Evolutionary conservation across 257 asterid species (phyloP), one percentile per base, ranked within the genome.

Genomic region (Scutellaria minor): DNA sequence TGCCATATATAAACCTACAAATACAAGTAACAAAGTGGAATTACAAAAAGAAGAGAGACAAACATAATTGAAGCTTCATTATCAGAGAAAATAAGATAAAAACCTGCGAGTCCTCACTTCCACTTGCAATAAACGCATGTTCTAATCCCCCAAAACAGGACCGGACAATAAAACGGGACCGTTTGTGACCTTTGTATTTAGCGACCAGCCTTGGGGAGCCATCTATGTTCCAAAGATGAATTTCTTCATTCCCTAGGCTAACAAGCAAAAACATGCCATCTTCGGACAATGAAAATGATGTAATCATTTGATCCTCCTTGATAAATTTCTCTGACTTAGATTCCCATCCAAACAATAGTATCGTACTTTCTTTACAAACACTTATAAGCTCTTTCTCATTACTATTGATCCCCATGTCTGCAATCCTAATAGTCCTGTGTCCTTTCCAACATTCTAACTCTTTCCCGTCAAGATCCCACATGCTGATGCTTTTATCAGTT

Each of bases 71-170:
- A 4, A 50, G 35, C 13, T 11, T 40, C 10, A n/a, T 13, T 40
- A 68, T 35, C 14, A 60, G 18, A 40, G 58, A 27, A 14, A 40
- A 8, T 4, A 18, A 10, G 31, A 55, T 41, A 64, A 14, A 18
- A 57, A 94, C 99, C 97, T 82, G 93, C 31, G 99, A 89, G 83
- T 94, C 95, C 83, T 94, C 99, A 20, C 99, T 94, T 62, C 99
- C 99, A 62, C 99, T 91, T 58, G 97, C 95, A 56, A 94, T 76
- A 64, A 94, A 94, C 56, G 92, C 86, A 79, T 91, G 93, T n/a
- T 85, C 90, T 40, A 84, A 72, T 68, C 99, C 98, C 64, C 98
- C 99, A 52, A 94, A 88, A 78, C 99, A 94, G 13, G 97, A 88
- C 81, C 92, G 86, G 22, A 94, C 87, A 12, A 94, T 85, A 69